A percentile compares a stretch with the other conserved stretches of the same genome.
Evolutionary conservation across 768 basidiomycete genomes (phyloP).

Genomic region (Lactifluus rugatus): DNA sequence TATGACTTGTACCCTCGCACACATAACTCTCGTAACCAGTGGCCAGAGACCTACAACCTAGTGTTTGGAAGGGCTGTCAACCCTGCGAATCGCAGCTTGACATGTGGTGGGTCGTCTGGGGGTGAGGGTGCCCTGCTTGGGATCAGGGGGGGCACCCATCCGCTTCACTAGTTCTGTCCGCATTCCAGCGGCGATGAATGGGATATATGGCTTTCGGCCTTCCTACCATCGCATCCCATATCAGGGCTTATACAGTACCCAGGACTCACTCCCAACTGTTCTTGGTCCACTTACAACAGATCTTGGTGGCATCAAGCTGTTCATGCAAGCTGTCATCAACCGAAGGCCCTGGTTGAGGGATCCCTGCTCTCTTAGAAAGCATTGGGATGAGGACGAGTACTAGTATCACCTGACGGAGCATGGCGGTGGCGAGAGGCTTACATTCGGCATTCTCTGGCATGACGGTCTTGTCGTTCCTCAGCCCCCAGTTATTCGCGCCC

Average conservation of each 20-base stretch:
- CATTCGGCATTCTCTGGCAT: slow-evolving; percentile 31
- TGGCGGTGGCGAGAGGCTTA: slow-evolving; percentile 35
- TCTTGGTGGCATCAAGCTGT: slow-evolving; percentile 50
- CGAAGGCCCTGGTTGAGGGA: slow-evolving; percentile 59
- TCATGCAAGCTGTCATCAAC: slow-evolving; percentile 54
- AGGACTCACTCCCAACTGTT: slow-evolving; percentile 61
- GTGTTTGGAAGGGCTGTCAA: slow-evolving; percentile 74
- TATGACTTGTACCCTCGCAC: background rate
- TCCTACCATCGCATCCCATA: slow-evolving; percentile 66
- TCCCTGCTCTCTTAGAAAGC: slow-evolving; percentile 45
- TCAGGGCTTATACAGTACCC: slow-evolving; percentile 52
- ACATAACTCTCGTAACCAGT: slow-evolving; percentile 33
- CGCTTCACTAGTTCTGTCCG: slow-evolving; percentile 46
- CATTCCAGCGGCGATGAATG: slow-evolving; percentile 58
- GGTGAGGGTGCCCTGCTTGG: slow-evolving; percentile 77
- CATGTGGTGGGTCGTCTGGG: slow-evolving; percentile 74
- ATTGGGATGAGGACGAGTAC: slow-evolving; percentile 51
- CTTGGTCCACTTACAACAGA: slow-evolving; percentile 61
- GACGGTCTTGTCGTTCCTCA: slow-evolving; percentile 39
- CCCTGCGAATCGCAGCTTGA: slow-evolving; percentile 62
- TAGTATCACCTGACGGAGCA: slow-evolving; percentile 55
- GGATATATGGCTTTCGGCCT: slow-evolving; percentile 62
- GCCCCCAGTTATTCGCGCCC: slow-evolving; percentile 43
- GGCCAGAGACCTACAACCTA: slow-evolving; percentile 68
- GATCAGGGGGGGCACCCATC: slow-evolving; percentile 31